These are phyloP conservation scores for Sugiyamaella sp. DNA, from an alignment of 1,139 yeast species.

Conservation along the genomic window DNA sequence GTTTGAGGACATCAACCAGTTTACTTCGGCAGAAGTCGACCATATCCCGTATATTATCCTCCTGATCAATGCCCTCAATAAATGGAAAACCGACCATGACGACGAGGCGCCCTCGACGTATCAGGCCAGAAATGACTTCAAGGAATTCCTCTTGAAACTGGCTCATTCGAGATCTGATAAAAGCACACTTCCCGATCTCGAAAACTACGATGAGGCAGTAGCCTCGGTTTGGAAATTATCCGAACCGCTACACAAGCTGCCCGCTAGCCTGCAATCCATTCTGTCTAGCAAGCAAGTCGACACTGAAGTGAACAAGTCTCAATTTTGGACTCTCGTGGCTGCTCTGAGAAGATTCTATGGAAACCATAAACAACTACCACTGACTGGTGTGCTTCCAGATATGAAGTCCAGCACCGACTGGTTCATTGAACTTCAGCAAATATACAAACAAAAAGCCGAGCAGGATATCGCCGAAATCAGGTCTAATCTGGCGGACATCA, in stretches of 20 bases:
- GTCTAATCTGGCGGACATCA: too few species aligned
- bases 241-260: slow-evolving; percentile 44
- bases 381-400: slow-evolving; percentile 80
- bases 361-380: slow-evolving; percentile 53
- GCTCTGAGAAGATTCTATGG: slow-evolving; percentile 56
- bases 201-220: slow-evolving; percentile 74
- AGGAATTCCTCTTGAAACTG: slow-evolving; percentile 31
- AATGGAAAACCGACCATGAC: slow-evolving; percentile 45
- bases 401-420: slow-evolving; percentile 79
- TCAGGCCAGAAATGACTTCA: slow-evolving; percentile 54
- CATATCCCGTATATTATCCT: slow-evolving; percentile 77
- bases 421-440: slow-evolving; percentile 59
- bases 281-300: slow-evolving; percentile 34
- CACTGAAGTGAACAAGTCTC: slow-evolving; percentile 2
- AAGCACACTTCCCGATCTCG: slow-evolving; percentile 44
- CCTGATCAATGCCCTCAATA: slow-evolving; percentile 57
- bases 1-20: slow-evolving; percentile 49
- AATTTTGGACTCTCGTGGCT: slow-evolving; percentile 64
- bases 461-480: slow-evolving; percentile 52
- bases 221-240: slow-evolving; percentile 58
- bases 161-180: background rate
- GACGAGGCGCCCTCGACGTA: slow-evolving; percentile 50
- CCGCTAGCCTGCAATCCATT: slow-evolving; percentile 13
- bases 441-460: slow-evolving; percentile 61
- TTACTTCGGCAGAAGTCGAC: slow-evolving; percentile 54